Evolutionary conservation across 2,329 filamentous ascomycete species (phyloP).

Genomic region (Hypoxylon sp.): DNA sequence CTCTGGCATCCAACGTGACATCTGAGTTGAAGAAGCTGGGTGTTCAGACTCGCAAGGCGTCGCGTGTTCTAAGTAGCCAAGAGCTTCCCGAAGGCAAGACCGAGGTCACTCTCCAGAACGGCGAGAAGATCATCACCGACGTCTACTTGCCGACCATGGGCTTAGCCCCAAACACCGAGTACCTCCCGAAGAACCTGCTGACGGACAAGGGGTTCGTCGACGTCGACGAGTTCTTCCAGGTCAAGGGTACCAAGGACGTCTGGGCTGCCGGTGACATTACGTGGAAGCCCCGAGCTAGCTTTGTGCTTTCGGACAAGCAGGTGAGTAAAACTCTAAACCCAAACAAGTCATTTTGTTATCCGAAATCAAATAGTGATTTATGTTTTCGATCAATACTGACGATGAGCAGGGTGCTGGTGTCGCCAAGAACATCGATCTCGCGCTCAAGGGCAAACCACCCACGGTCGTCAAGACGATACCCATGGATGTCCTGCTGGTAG

Average conservation of each 20-base stretch:
- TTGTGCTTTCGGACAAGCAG: conserved; percentile 58
- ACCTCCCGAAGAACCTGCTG: conserved; percentile 56
- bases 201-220: conserved; percentile 55
- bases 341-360: neutral
- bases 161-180: conserved; percentile 63
- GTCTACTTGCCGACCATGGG: conserved; percentile 66
- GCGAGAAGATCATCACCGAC: conserved; percentile 60
- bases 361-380: too few species aligned
- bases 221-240: conserved; percentile 61
- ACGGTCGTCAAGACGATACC: conserved; percentile 56
- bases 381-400: neutral
- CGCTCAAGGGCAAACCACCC: conserved; percentile 55
- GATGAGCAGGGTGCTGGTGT: conserved; percentile 56
- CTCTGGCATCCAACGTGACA: conserved; percentile 52
- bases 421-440: conserved; percentile 62
- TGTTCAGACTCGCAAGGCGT: conserved; percentile 56
- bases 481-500: conserved; percentile 58
- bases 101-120: conserved; percentile 56
- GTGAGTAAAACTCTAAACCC: conserved; percentile 47
- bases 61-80: conserved; percentile 51
- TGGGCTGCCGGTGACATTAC: conserved; percentile 66
- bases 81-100: conserved; percentile 55
- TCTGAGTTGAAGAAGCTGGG: conserved; percentile 62
- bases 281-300: conserved; percentile 57
- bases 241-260: conserved; percentile 54